Evolutionary conservation across 2,329 filamentous ascomycete species (phyloP), one percentile per base, ranked within the genome.

Genomic region (Fusarium oligoseptatum): DNA sequence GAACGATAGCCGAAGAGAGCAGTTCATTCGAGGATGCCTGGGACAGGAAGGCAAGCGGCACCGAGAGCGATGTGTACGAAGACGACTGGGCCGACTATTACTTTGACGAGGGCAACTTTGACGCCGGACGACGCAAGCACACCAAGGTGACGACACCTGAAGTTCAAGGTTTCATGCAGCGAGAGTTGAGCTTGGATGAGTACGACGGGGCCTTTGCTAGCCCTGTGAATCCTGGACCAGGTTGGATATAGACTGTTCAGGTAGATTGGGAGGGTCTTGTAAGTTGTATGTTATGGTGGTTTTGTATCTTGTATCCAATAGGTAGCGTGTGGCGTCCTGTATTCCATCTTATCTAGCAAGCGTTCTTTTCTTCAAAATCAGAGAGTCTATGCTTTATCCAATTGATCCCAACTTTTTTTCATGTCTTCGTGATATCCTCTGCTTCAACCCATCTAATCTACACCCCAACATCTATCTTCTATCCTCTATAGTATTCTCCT

Each of bases 401-500:
- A 63, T 68, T 27, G 39, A 57, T 66, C 67, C 71, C 71, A 63
- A 52, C 60, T 22, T 68, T 74, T 45, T 71, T 20, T 72, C 68
- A 41, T 78, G 60, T 71, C 70, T 61, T 73, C 75, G 67, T 77
- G 58, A 70, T 56, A 57, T 69, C 56, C 41, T 41, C 56, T 58
- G 1, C 6, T 24, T 37, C 55, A 3, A 15, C n/a, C 24, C 34
- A 7, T 77, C 43, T 71, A 36, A 32, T 73, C 74, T 75, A 64
- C 56, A 45, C 39, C 43, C 39, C 58, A 61, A 39, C 39, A 8
- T 63, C 63, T 57, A 68, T 50, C n/a, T 27, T 57, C 22, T 68
- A 45, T 66, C 32, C 2, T 78, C 76, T 82, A 88, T 63, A 86
- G 74, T 64, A 90, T 85, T 77, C 85, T 89, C 17, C 82, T 86